Evolutionary conservation across 2,329 filamentous ascomycete genomes (phyloP), one percentile per base, ranked within the genome.

Genomic region (Apiospora hydei): DNA sequence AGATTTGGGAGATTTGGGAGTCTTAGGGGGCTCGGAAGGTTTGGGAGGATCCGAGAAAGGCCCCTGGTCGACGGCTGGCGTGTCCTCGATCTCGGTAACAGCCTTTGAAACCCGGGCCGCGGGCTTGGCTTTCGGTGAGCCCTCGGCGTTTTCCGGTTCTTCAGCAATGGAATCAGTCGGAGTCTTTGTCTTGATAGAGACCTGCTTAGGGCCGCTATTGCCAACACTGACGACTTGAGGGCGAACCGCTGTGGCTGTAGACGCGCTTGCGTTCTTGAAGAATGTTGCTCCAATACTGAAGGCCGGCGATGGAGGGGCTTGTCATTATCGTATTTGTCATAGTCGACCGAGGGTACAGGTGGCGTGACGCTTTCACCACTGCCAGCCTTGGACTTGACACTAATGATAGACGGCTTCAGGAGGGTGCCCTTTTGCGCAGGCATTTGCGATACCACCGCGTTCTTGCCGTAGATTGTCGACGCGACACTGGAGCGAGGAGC

Each of bases 401-500:
- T 98, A 80, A 99, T 95, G 79, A 98, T 92, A 47, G 94, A 95
- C 13, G 96, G 94, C 83, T 96, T 97, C 75, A 93, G 93, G 73
- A 95, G 91, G 80, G 96, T 93, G 72, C 94, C 93, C 70, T 95
- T 96, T 78, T 96, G 94, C 0, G 95, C 94, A 0, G 95, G 79
- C 30, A 80, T 75, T 92, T 86, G 93, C 80, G 87, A 95, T 77
- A 98, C 90, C 70, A 97, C 91, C 21, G 94, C 95, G 78, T 97
- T 94, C 84, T 95, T 96, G 76, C 94, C 93, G 80, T 98, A 98
- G 70, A 98, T 94, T 26, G 96, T 98, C 0, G 95, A 98, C 4
- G 95, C 95, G 75, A 98, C 93, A 79, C 93, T 95, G 68, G 89
- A 91, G 71, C 91, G 88, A 46, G 88, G 88, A 2, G 88, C 88